Conservation (phyloP, 108 stramenopile species). For the Fistulifera solaris region DNA sequence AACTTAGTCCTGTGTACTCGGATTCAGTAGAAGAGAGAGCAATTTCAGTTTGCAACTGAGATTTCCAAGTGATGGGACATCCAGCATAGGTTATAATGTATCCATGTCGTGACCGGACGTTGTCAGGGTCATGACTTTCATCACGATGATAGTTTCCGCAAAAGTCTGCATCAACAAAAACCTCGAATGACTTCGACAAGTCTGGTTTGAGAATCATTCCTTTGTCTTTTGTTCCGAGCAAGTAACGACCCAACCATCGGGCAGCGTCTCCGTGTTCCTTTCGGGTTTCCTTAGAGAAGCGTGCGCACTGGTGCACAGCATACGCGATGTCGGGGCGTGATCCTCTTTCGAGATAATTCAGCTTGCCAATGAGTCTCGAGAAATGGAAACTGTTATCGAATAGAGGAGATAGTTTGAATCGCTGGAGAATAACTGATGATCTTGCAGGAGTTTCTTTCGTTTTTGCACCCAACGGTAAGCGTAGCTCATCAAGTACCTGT, state of each 20-base stretch:
- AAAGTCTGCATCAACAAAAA: slow-evolving; percentile 30
- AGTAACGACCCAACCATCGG: slow-evolving; percentile 13
- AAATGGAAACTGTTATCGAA: slow-evolving; percentile 21
- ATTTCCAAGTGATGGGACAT: slow-evolving; percentile 12
- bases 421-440: slow-evolving; percentile 1
- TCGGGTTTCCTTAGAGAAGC: slow-evolving; percentile 16
- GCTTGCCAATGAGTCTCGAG: slow-evolving; percentile 18
- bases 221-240: slow-evolving; percentile 15
- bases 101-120: slow-evolving; percentile 9
- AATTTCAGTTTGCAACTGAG: slow-evolving; percentile 12
- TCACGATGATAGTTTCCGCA: slow-evolving; percentile 4
- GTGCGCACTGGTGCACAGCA: slow-evolving; percentile 18
- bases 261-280: slow-evolving; percentile 18
- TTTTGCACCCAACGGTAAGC: slow-evolving; percentile 2
- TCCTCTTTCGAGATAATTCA: slow-evolving; percentile 24
- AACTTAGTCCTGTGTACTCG: slow-evolving; percentile 19
- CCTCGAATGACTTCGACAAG: slow-evolving; percentile 14
- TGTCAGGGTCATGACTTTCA: slow-evolving; percentile 4
- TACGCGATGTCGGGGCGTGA: slow-evolving; percentile 19
- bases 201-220: slow-evolving; percentile 18
- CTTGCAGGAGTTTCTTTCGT: slow-evolving; percentile 6
- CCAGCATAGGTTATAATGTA: slow-evolving; percentile 10
- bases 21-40: slow-evolving; percentile 21
- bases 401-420: not conserved
- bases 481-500: slow-evolving; percentile 13